Base-by-base conservation (phyloP, 2,329 filamentous ascomycete genomes). In the Stagonosporopsis vannaccii region DNA sequence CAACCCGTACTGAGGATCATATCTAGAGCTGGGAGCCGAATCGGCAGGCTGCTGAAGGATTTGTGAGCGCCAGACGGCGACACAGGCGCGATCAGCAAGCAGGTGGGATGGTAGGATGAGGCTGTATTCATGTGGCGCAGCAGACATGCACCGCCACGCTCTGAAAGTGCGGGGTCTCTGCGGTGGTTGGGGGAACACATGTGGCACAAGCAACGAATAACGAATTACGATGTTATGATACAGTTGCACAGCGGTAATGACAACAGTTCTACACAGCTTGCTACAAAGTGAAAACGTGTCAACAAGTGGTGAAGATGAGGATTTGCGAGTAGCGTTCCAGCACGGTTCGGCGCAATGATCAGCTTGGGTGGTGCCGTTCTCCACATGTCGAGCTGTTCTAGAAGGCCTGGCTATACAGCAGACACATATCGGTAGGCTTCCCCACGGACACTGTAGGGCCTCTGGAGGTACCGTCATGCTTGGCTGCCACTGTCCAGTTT, bases 21-120 rank as follows among this genome's bases (percentile, higher is more conserved):
- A 32, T 22, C 28, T 45, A 68, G 66, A 43, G 47, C 61, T 12
- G 60, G 63, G 13, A 59, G 56, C n/a, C 53, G 59, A 23, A 46
- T 68, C 19, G 40, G 63, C 39, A 56, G 58, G 55, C 43, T 69
- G 23, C 37, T 65, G 53, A 62, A 63, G 48, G 62, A 68, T n/a
- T 59, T 67, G 25, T 69, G 59, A 67, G 45, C 25, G n/a, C 15
- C 12, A 28, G 15, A 45, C 22, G 4, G 43, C 32, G 20, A 22
- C 17, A 37, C 32, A 37, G 13, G 32, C 23, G 23, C 15, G 39
- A 26, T 9, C 6, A 7, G 15, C 28, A 32, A 25, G n/a, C n/a
- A n/a, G 6, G 19, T 13, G 25, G 45, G 6, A 17, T 20, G 20
- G 22, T 3, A 15, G 1, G 15, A 37, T 13, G 13, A 25, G 51